Conservation (phyloP, 2,329 filamentous ascomycete genomes). For the Pseudogymnoascus pannorum region DNA sequence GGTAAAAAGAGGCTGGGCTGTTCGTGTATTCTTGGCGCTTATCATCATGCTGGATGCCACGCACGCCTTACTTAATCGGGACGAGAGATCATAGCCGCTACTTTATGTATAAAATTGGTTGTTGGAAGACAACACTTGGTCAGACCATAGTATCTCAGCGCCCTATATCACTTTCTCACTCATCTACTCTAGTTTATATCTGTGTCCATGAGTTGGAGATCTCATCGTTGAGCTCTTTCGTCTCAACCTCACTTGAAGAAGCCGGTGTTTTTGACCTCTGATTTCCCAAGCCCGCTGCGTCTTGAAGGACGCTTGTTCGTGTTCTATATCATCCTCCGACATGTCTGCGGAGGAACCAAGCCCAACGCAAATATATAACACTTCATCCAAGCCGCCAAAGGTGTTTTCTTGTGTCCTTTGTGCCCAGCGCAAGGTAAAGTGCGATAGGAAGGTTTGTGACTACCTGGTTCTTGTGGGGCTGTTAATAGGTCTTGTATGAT, state of each 20-base stretch:
- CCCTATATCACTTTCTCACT: neutral
- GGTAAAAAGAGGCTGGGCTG: no score
- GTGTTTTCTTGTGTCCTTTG: conserved; percentile 22
- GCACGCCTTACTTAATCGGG: neutral
- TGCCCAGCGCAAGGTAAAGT: conserved; percentile 25
- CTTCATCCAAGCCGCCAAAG: neutral
- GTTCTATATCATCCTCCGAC: neutral
- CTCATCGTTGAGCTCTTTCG: neutral
- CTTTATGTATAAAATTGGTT: neutral
- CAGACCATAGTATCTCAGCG: neutral
- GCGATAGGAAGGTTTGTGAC: conserved; percentile 15
- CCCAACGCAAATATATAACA: neutral
- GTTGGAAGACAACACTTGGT: neutral
- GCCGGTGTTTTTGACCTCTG: neutral
- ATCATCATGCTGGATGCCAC: neutral
- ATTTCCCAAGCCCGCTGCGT: neutral
- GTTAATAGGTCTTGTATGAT: neutral
- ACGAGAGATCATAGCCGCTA: neutral
- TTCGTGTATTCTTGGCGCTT: neutral
- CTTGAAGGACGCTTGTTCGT: neutral
- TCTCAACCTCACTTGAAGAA: neutral
- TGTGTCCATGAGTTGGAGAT: neutral
- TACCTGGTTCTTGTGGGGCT: neutral
- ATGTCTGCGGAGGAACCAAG: neutral
- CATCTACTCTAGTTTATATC: neutral